These are phyloP conservation scores for Fusarium albosuccineum DNA, from an alignment of 2,329 filamentous ascomycete species.

Conservation along the genomic window DNA sequence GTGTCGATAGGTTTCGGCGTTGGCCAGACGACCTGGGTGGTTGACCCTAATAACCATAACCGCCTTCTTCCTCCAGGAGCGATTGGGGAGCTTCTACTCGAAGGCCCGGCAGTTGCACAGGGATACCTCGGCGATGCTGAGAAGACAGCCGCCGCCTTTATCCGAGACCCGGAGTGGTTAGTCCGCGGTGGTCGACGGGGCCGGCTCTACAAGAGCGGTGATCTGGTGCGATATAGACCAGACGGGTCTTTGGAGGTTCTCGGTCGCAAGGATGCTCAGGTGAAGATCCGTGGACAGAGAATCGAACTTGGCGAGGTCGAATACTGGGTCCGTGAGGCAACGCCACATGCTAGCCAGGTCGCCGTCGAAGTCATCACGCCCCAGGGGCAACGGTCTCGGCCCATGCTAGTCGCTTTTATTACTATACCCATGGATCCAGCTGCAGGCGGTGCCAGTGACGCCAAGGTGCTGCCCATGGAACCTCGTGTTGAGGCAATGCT, in stretches of 20 bases:
- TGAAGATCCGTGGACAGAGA: neutral
- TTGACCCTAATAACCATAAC: neutral
- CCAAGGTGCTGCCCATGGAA: too few species aligned
- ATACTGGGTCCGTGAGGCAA: neutral
- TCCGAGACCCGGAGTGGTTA: neutral
- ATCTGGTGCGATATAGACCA: neutral
- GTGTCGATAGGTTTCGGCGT: neutral
- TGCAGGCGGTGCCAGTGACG: neutral
- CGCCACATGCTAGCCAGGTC: too few species aligned
- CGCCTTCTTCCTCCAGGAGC: neutral
- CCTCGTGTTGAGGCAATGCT: too few species aligned
- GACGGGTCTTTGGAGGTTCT: neutral
- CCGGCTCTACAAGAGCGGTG: neutral
- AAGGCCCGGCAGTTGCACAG: neutral
- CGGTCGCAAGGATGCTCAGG: neutral
- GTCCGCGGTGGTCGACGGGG: fast-evolving
- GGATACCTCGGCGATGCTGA: neutral
- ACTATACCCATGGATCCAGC: neutral
- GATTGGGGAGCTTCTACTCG: neutral
- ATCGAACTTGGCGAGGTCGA: neutral
- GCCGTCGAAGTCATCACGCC: neutral
- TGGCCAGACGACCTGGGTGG: neutral
- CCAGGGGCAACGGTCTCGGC: neutral
- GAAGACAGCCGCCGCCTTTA: neutral
- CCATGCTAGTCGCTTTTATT: neutral